Conservation (phyloP, 345 rosid species). For the Psidium guajava region DNA sequence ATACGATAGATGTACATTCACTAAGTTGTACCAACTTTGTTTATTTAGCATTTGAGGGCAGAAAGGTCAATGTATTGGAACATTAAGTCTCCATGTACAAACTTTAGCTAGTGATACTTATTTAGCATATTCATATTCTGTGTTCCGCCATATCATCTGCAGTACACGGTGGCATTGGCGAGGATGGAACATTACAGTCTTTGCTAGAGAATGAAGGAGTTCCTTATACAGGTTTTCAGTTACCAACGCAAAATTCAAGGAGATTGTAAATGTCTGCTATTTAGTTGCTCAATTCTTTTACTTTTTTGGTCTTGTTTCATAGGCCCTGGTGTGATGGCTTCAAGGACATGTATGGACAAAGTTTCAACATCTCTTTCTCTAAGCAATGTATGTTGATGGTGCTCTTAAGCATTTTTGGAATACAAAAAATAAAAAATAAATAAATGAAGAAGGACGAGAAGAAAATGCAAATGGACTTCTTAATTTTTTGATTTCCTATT, state of each 20-base stretch:
- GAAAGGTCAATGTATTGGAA: neutral
- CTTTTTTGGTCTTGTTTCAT: slow-evolving; percentile 2
- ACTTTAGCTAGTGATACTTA: neutral
- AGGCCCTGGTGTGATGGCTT: slow-evolving; percentile 87
- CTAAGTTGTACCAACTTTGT: neutral
- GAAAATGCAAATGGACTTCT: neutral
- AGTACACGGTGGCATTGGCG: slow-evolving; percentile 99
- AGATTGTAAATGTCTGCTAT: neutral
- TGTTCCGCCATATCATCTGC: slow-evolving; percentile 8
- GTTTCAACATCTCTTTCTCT: slow-evolving; percentile 74
- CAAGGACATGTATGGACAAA: slow-evolving; percentile 89
- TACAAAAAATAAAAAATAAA: neutral
- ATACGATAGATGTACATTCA: neutral
- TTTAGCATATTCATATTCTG: neutral
- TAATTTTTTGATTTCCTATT: neutral
- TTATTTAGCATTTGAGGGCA: neutral
- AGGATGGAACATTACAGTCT: slow-evolving; percentile 87
- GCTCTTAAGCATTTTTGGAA: neutral
- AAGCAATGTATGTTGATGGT: slow-evolving; percentile 39
- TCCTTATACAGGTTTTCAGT: slow-evolving; percentile 57
- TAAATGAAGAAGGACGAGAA: neutral
- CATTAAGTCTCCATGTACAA: neutral
- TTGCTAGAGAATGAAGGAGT: slow-evolving; percentile 74
- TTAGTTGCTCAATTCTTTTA: slow-evolving; percentile 1
- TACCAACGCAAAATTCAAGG: neutral